Evolutionary conservation across 257 asterid genomes (phyloP).

Genomic region (Solanum paucissectum): DNA sequence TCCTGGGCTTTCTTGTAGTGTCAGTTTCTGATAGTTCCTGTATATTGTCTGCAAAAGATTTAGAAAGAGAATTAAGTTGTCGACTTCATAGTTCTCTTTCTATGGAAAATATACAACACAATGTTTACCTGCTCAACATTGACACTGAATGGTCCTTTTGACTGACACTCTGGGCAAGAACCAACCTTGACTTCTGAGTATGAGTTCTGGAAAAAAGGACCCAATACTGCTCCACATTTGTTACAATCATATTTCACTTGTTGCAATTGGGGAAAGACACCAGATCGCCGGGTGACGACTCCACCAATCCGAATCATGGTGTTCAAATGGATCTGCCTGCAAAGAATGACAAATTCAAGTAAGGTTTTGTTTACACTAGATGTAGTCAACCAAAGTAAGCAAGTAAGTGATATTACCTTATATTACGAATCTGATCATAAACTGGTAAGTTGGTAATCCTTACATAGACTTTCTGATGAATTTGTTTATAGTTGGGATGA

Average conservation of each 20-base stretch:
- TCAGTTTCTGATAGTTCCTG: constrained; percentile 93
- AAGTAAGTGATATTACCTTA: constrained; percentile 38
- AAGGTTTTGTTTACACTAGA: not conserved
- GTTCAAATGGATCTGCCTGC: constrained; percentile 96
- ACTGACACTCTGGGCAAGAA: constrained; percentile 95
- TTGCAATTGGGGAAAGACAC: constrained; percentile 95
- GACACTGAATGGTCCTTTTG: constrained; percentile 90
- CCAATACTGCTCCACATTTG: constrained; percentile 82
- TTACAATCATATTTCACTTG: constrained; percentile 91
- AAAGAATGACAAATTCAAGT: not conserved
- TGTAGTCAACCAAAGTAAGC: not conserved
- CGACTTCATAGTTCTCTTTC: not conserved
- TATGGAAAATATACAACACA: not conserved
- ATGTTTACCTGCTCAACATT: constrained; percentile 82
- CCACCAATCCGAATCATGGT: constrained; percentile 98
- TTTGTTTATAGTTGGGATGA: constrained; percentile 81
- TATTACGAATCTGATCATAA: constrained; percentile 93
- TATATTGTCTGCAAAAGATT: constrained; percentile 61
- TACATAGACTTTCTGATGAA: constrained; percentile 76
- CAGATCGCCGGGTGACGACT: constrained; percentile 93
- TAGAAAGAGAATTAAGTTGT: not conserved
- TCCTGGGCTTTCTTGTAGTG: constrained; percentile 98
- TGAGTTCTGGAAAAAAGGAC: constrained; percentile 96
- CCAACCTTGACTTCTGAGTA: constrained; percentile 97
- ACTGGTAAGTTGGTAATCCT: constrained; percentile 93